phyloP scores from a whole-genome alignment of 2,329 filamentous ascomycete genomes.

The Zasmidium cellare region DNA sequence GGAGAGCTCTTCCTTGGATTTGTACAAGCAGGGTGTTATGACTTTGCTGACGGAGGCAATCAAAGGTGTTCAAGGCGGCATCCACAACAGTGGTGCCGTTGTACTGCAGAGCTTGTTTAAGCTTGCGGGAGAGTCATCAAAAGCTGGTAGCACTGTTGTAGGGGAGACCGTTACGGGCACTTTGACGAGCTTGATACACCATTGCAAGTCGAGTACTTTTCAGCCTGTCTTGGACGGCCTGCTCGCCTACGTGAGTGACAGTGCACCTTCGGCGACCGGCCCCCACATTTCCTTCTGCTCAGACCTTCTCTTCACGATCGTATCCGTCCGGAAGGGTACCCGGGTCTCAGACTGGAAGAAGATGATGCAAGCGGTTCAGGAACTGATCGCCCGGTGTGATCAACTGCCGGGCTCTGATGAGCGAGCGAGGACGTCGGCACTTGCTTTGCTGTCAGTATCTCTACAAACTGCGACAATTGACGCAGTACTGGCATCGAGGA shows the following conservation, averaged over 20 bases:
- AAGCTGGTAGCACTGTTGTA: conserved; percentile 21
- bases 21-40: conserved; percentile 88
- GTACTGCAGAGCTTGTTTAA: conserved; percentile 54
- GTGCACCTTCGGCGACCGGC: conserved; percentile 38
- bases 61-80: conserved; percentile 59
- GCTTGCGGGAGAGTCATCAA: conserved; percentile 5
- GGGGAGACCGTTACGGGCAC: conserved; percentile 70
- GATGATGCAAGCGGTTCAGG: conserved; percentile 52
- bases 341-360: conserved; percentile 71
- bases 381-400: conserved; percentile 31
- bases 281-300: conserved; percentile 42
- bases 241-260: conserved; percentile 48
- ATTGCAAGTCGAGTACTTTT: conserved; percentile 74
- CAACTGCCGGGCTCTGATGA: conserved; percentile 19
- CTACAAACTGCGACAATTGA: conserved; percentile 80
- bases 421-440: conserved; percentile 36
- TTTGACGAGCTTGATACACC: conserved; percentile 78
- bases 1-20: conserved; percentile 45
- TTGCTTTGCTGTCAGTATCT: conserved; percentile 59
- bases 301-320: conserved; percentile 64
- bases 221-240: conserved; percentile 65
- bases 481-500: conserved; percentile 69
- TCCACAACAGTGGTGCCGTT: conserved; percentile 59
- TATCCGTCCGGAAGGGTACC: conserved; percentile 78
- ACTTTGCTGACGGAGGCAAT: conserved; percentile 84